Conservation (phyloP, 2,329 filamentous ascomycete species). For the Penicillium sp. region DNA sequence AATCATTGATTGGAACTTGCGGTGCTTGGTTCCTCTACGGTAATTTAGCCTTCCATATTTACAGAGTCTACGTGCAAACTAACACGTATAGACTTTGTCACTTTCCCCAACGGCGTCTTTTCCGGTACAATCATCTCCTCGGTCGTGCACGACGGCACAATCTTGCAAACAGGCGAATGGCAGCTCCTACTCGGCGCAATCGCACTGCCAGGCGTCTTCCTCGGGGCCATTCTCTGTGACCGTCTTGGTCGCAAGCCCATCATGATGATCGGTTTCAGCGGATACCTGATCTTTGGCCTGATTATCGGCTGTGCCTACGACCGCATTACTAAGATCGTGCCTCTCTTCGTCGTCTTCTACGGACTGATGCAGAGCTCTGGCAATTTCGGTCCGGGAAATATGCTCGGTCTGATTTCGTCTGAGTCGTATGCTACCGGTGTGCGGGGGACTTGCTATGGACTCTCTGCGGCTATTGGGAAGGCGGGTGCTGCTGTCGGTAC, state of each 20-base stretch:
- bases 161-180: conserved; percentile 49
- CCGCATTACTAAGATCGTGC: conserved; percentile 49
- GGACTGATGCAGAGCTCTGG: conserved; percentile 52
- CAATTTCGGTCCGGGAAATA: conserved; percentile 53
- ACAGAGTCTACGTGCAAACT: background rate
- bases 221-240: conserved; percentile 51
- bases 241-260: conserved; percentile 50
- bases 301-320: conserved; percentile 53
- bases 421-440: conserved; percentile 55
- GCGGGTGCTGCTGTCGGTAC: conserved; percentile 53
- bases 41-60: background rate
- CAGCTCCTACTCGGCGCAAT: conserved; percentile 45
- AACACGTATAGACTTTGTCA: conserved; percentile 36
- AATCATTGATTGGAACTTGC: conserved; percentile 52
- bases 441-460: conserved; percentile 51
- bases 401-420: conserved; percentile 51
- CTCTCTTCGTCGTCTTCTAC: conserved; percentile 54
- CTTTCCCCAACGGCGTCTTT: conserved; percentile 51
- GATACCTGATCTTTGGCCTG: conserved; percentile 53
- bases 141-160: conserved; percentile 38
- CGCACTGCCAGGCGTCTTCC: conserved; percentile 50
- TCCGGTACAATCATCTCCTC: conserved; percentile 46
- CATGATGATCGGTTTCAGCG: conserved; percentile 52
- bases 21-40: conserved; percentile 57
- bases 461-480: conserved; percentile 54